Percentiles rank a stretch among this genome's conserved stretches.
phyloP scores from a whole-genome alignment of 495 filamentous ascomycete genomes.

The Tuber borchii region DNA sequence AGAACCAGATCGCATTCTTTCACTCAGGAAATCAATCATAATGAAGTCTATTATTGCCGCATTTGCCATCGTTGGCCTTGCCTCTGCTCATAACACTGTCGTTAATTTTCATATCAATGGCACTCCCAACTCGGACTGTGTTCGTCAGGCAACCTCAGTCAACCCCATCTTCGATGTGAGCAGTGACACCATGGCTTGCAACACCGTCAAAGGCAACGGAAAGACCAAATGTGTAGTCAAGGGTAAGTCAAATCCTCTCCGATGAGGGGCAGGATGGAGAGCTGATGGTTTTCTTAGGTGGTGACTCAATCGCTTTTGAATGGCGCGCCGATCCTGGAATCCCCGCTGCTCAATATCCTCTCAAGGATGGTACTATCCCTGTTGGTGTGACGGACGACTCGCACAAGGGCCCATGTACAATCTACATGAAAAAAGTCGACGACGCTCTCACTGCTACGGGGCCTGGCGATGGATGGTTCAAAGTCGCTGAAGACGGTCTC shows the following conservation, averaged over 20 bases:
- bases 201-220: conserved; percentile 8
- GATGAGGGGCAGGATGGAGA: background rate
- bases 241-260: background rate
- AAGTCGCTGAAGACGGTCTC: conserved; percentile 47
- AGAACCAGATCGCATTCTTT: conserved; percentile 6
- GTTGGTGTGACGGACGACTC: conserved; percentile 53
- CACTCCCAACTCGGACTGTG: conserved; percentile 16
- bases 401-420: conserved; percentile 63
- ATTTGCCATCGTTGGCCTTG: conserved; percentile 16
- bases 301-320: conserved; percentile 33
- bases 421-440: conserved; percentile 53
- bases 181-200: conserved; percentile 63
- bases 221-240: conserved; percentile 21
- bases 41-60: conserved; percentile 19
- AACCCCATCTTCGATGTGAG: conserved; percentile 51
- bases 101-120: conserved; percentile 35
- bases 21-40: background rate
- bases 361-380: conserved; percentile 29
- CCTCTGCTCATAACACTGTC: conserved; percentile 23
- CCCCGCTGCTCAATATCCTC: conserved; percentile 24
- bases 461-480: conserved; percentile 68
- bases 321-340: conserved; percentile 30
- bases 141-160: conserved; percentile 40
- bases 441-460: conserved; percentile 46
- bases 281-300: conserved; percentile 11